Evolutionary conservation across 2,329 filamentous ascomycete species (phyloP), one percentile per base, ranked within the genome.

Genomic region (Escovopsis sp.): DNA sequence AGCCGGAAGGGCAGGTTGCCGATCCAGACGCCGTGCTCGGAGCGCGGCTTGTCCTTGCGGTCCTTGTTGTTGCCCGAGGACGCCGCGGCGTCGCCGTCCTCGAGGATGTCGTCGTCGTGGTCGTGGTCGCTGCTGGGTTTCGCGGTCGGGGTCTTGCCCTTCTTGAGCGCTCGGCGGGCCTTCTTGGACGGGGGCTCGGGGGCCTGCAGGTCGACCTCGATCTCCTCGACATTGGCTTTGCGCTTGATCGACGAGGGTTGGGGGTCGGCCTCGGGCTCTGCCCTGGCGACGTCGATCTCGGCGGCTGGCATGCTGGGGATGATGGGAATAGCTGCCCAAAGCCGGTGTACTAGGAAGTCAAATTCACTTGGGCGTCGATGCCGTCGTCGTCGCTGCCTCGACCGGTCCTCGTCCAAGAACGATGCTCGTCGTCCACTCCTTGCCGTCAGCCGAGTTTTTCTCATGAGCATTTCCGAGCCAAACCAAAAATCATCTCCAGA

Each of bases 171-270:
- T 53, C 90, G 85, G 46, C 86, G 74, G 41, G 84, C 86, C 54
- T 90, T 92, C 59, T 96, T 98, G 25, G 90, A 96, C 1, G 85
- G 84, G 15, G 90, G 90, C 52, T 96, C 87, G 18, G 90, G 90
- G n/a, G 82, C 76, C 43, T 65, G 68, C 42, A 98, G 62, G 55
- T 98, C 84, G 53, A 98, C 86, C 56, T 93, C 85, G 50, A 98
- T 79, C 49, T 87, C 81, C 33, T 77, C 70, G 36, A 70, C 56
- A 36, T 66, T 60, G 34, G 75, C 63, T 58, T 88, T 90, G 57
- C 82, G 79, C 63, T 92, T 79, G 38, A 45, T 36, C 4, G 52
- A 51, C 17, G 41, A 31, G 4, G 39, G 33, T 12, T 54, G 25
- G n/a, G n/a, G n/a, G n/a, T n/a, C n/a, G n/a, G 28, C 37, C 27